Conservation (phyloP, 805 yeast genomes). For the Huiozyma sinensis region DNA sequence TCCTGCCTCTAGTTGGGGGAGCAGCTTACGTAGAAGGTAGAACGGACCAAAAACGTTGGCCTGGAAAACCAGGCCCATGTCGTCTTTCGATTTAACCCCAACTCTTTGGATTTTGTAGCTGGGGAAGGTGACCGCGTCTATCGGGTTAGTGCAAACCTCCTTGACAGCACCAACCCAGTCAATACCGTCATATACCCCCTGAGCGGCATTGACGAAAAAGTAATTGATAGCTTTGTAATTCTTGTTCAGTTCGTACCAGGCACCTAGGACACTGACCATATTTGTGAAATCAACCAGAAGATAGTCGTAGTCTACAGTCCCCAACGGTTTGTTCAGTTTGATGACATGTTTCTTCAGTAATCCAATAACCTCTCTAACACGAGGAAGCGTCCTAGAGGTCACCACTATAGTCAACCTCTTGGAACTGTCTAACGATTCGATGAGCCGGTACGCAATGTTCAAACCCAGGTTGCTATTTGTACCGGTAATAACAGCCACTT, state of each 20-base stretch:
- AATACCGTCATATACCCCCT: slow-evolving; percentile 76
- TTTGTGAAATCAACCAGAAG: slow-evolving; percentile 79
- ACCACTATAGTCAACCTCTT: slow-evolving; percentile 66
- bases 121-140: slow-evolving; percentile 81
- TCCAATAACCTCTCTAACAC: slow-evolving; percentile 66
- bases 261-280: slow-evolving; percentile 75
- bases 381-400: slow-evolving; percentile 80
- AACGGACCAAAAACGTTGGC: slow-evolving; percentile 96
- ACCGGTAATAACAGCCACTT: slow-evolving; percentile 38
- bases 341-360: slow-evolving; percentile 38
- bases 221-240: slow-evolving; percentile 63
- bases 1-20: slow-evolving; percentile 38
- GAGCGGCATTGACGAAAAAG: slow-evolving; percentile 80
- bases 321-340: slow-evolving; percentile 34
- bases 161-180: slow-evolving; percentile 73
- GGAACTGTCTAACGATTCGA: slow-evolving; percentile 45
- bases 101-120: slow-evolving; percentile 71
- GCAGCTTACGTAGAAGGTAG: slow-evolving; percentile 60
- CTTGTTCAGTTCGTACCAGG: slow-evolving; percentile 56
- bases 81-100: slow-evolving; percentile 71
- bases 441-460: slow-evolving; percentile 70
- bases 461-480: slow-evolving; percentile 63
- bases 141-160: slow-evolving; percentile 55
- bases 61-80: slow-evolving; percentile 79
- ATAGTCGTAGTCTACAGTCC: slow-evolving; percentile 74